Evolutionary conservation across 208 protist species (phyloP), one percentile per base, ranked within the genome.

Genomic region (Spongospora subterranea): DNA sequence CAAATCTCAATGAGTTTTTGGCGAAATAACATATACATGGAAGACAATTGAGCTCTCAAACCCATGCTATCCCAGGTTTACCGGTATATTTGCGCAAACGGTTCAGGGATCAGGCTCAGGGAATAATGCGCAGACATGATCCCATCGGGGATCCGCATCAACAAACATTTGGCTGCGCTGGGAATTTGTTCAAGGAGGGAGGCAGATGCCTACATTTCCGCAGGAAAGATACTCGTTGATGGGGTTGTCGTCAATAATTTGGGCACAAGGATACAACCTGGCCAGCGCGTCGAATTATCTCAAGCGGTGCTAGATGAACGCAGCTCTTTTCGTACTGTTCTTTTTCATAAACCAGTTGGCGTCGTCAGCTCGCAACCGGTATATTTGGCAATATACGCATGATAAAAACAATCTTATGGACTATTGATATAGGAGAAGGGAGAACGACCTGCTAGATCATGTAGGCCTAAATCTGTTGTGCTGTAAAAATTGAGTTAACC

Each of bases 281-380:
- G 35, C 35, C 71, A 82, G 71, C 71, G n/a, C 13, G 40, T 82
- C 71, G 71, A 39, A 20, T 6, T 82, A 35, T 6, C 6, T 20
- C 71, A 35, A 6, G 71, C 6, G 6, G 71, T 17, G 6, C 35
- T 82, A 6, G 40, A 6, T 43, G 17, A 35, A 43, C n/a, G 71
- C 6, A 6, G n/a, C 6, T n/a, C 6, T 20, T n/a, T 82, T n/a
- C 6, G 6, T n/a, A 82, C 71, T 35, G 17, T 82, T 43, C 71
- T 82, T 13, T 82, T 82, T n/a, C 71, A 82, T 43, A 82, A 82
- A 82, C 71, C 71, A 45, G n/a, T 82, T 82, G 71, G 71, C 40
- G 35, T 82, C n/a, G 71, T 82, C 71, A 82, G 71, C 71, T 45
- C 35, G 17, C 71, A 82, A 82, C 35, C 71, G 6, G 71, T 45